Conservation (phyloP, 2,329 filamentous ascomycete species). For the Pseudogymnoascus sp. region DNA sequence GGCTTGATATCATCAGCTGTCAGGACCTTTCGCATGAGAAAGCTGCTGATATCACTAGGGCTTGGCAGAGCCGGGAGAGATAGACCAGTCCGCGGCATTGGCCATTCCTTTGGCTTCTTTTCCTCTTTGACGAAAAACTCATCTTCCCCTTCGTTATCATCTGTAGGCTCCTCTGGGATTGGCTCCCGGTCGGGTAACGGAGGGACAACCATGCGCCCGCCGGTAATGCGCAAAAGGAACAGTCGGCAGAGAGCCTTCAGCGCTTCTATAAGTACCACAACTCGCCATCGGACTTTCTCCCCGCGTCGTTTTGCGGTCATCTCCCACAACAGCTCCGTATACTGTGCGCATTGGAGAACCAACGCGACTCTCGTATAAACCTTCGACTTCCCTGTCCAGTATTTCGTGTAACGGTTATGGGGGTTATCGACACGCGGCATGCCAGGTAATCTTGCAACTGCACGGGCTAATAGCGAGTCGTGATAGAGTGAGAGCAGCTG, state of each 20-base stretch:
- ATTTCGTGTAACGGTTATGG: constrained; percentile 59
- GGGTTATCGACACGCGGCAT: constrained; percentile 42
- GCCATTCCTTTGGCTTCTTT: constrained; percentile 53
- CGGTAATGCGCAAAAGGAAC: constrained; percentile 72
- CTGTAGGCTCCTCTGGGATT: constrained; percentile 47
- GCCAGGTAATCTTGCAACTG: constrained; percentile 49
- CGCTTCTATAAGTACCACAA: constrained; percentile 75
- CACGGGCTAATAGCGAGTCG: constrained; percentile 71
- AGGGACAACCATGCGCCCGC: constrained; percentile 74
- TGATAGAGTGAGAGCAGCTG: constrained; percentile 90
- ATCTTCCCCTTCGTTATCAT: constrained; percentile 38
- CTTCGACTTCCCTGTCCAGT: constrained; percentile 55
- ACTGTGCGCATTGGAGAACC: constrained; percentile 81
- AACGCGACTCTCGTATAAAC: constrained; percentile 77
- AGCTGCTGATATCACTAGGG: constrained; percentile 73
- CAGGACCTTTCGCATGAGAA: constrained; percentile 81
- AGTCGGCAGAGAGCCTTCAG: constrained; percentile 81
- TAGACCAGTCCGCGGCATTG: constrained; percentile 89
- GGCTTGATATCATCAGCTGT: constrained; percentile 96
- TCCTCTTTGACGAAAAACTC: constrained; percentile 32
- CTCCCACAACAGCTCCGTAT: constrained; percentile 93
- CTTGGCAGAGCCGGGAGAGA: constrained; percentile 77
- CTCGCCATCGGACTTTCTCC: constrained; percentile 77
- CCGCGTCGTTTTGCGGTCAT: constrained; percentile 88
- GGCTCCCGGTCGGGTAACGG: constrained; percentile 79